Evolutionary conservation across 768 basidiomycete species (phyloP), one percentile per base, ranked within the genome.

Genomic region (Suillus plorans): DNA sequence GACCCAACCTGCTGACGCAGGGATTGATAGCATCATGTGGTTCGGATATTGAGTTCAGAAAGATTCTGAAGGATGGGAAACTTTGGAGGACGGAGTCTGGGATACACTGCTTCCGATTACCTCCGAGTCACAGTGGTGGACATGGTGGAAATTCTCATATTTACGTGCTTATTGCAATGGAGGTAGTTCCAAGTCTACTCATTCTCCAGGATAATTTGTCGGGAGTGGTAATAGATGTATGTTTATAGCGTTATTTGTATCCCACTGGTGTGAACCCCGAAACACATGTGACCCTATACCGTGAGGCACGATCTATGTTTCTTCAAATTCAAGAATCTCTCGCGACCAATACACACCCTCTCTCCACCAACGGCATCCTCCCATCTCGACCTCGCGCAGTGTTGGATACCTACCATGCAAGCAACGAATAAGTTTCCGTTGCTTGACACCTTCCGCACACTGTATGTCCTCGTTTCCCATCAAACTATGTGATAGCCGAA

Each of bases 281-380:
- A 55, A 20, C 6, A 55, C 20, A 36, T 55, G 34, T 6, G 10
- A 10, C 5, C 5, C 20, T 55, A 31, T 25, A 58, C 22, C 31
- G 31, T 31, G 31, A 31, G 31, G 14, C 39, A 28, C 10, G 25
- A 58, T 41, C 16, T 28, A 41, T 5, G 18, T 41, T 34, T 55
- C 39, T 25, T 58, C 57, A 41, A 41, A 41, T 20, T 58, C 57
- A 41, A 58, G 16, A 28, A 58, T 18, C 39, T 58, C 57, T 18
- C 22, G 39, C 5, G 37, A 58, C 57, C 57, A 58, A 41, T 28
- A 16, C 18, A 12, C 25, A 3, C 22, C 57, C 5, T 58, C 57
- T 41, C 57, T 58, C 57, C 57, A 58, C 57, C 39, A 58, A 20
- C 39, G 57, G 10, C 57, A 58, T 16, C 16, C 57, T 28, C 57